A percentile compares a stretch with the other conserved stretches of the same genome.
These are phyloP conservation scores for Infundibulicybe gibba DNA, from an alignment of 768 basidiomycete species.

Conservation along the genomic window DNA sequence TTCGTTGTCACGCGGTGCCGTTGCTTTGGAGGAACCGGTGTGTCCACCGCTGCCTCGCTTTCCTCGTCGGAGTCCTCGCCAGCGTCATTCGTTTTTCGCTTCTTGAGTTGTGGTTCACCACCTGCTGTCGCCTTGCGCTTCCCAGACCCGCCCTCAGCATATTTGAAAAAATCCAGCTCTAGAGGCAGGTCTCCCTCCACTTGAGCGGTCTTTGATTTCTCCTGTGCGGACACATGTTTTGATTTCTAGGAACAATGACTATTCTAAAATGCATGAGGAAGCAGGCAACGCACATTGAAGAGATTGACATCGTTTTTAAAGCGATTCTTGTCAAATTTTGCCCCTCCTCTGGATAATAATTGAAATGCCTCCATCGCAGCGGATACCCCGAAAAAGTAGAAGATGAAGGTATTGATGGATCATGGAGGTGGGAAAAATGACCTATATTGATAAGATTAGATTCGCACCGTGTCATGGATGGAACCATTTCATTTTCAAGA, in stretches of 20 bases:
- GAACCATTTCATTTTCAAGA: no score
- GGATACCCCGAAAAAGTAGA: not conserved
- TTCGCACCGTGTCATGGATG: no score
- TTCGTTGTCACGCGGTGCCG: conserved; percentile 72
- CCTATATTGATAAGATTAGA: conserved; percentile 5
- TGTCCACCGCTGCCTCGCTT: conserved; percentile 13
- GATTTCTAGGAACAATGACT: conserved; percentile 10
- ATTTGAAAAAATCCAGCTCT: conserved; percentile 92
- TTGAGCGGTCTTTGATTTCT: conserved; percentile 16
- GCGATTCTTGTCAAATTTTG: conserved; percentile 71
- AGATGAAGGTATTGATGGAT: not conserved
- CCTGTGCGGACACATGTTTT: conserved; percentile 4
- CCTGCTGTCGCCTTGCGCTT: conserved; percentile 45
- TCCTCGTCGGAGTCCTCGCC: conserved; percentile 18
- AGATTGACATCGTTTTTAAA: conserved; percentile 68
- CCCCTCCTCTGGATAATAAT: conserved; percentile 83
- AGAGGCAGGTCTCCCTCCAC: conserved; percentile 52
- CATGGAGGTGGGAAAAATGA: not conserved
- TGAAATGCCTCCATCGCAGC: conserved; percentile 80
- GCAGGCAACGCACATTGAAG: conserved; percentile 52
- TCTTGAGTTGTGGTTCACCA: conserved; percentile 23
- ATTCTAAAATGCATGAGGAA: conserved; percentile 1
- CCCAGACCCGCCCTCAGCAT: conserved; percentile 51
- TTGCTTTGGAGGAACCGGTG: conserved; percentile 12
- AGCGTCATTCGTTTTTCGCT: conserved; percentile 29